Conservation (phyloP, 495 filamentous ascomycete genomes). For the Ramalina peruviana region DNA sequence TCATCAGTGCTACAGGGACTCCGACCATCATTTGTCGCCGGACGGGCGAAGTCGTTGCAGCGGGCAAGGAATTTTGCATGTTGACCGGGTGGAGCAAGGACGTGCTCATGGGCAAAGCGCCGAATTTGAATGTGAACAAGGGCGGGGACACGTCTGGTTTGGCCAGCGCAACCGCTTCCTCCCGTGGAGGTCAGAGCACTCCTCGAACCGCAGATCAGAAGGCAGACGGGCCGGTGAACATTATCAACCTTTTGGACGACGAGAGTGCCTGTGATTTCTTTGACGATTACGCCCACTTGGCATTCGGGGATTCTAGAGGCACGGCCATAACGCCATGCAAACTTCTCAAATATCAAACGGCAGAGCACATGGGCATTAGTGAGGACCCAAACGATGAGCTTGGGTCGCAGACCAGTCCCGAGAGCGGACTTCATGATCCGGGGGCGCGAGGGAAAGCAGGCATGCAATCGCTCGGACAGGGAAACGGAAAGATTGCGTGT, state of each 20-base stretch:
- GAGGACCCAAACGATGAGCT: constrained; percentile 26
- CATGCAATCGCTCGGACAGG: constrained; percentile 58
- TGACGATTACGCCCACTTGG: constrained; percentile 83
- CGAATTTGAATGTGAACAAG: constrained; percentile 80
- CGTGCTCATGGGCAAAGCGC: constrained; percentile 72
- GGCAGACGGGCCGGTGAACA: constrained; percentile 47
- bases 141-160: constrained; percentile 22
- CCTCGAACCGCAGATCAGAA: constrained; percentile 27
- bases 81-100: constrained; percentile 91
- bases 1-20: constrained; percentile 72
- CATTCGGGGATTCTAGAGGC: constrained; percentile 78
- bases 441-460: constrained; percentile 51
- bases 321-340: constrained; percentile 72
- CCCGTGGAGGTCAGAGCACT: constrained; percentile 33
- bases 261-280: constrained; percentile 89
- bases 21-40: constrained; percentile 84
- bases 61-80: constrained; percentile 88
- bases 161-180: constrained; percentile 19
- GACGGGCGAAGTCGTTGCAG: constrained; percentile 81
- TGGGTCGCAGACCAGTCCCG: constrained; percentile 15
- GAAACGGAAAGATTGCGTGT: constrained; percentile 86
- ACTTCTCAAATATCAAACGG: constrained; percentile 74
- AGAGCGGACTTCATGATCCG: constrained; percentile 2
- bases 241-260: constrained; percentile 87
- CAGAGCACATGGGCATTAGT: constrained; percentile 6